Base-by-base conservation (phyloP, 331 rosid species). In the Quercus lobata region DNA sequence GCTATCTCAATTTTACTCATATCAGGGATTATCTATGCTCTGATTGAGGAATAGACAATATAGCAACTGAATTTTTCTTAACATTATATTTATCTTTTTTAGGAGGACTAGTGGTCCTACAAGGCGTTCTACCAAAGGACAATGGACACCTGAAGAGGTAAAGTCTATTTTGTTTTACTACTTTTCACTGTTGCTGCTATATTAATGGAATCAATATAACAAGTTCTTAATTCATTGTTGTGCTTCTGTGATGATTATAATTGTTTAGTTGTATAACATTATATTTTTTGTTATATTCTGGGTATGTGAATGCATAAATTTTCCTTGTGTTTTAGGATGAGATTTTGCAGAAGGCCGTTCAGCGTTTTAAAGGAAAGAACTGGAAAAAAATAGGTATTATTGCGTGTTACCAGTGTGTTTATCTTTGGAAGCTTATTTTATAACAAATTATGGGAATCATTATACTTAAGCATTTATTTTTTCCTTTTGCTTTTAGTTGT, bases 41-140 rank as follows among this genome's bases (percentile, higher is more conserved):
- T 24, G 52, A 72, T 77, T 77, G 70, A 68, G 82, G 84, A 72
- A 57, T 44, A 78, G 46, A 14, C 32, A 55, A 56, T 68, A 75
- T 82, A 53, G 27, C 19, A 52, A 77, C 35, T 66, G 52, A 71
- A 24, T 69, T 74, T 78, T 57, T 72, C 77, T 76, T 85, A 54
- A 78, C 77, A 15, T 44, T 5, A 34, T 35, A 77, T 24, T 35
- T 22, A 76, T 74, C 53, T 58, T 69, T 15, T 86, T 83, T 81
- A 92, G 99, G 94, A 91, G 98, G 87, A 93, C 99, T 41, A 96
- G 88, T 81, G 99, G 98, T 76, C 99, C 99, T 75, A 90, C 99
- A 2, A 90, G 99, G 91, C 99, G 98, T 72, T 96, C 99, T 79
- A 91, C 99, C 0, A 96, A 96, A 88, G 99, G 99, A 74, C 98